Evolutionary conservation across 768 basidiomycete genomes (phyloP), one percentile per base, ranked within the genome.

Genomic region (Postia placenta): DNA sequence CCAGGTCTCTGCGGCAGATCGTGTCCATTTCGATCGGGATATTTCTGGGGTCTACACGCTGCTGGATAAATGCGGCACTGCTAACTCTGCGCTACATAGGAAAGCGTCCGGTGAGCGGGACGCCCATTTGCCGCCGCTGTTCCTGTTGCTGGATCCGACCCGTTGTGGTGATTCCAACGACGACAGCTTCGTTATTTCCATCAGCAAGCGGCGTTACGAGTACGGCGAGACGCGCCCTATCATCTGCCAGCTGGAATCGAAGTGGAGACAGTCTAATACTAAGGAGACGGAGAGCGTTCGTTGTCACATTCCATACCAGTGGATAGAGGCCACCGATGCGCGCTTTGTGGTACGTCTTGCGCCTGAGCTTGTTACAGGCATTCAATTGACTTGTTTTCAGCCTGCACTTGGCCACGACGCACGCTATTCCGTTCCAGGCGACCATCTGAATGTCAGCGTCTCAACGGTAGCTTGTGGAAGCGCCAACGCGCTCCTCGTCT

Each of bases 171-270:
- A 83, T 47, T 74, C 83, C 27, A 74, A 75, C 2, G 79, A 90
- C 26, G 94, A 97, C 59, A 72, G 74, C 3, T 96, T 91, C 61
- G 85, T 90, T 14, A 92, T 97, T 62, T 87, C 92, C 0, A 85
- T 78, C 38, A 83, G 76, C 58, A 90, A 75, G 42, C 74, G 86
- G 42, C 76, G 92, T 44, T 78, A 86, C 38, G 89, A 92, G 58
- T 93, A 81, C 59, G 85, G 86, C 45, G 88, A 90, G 60, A 78
- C 79, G 46, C 76, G 94, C 6, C 85, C 90, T 0, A 74, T 92
- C 48, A 67, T 93, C 39, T 85, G 84, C 60, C 78, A 76, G 51
- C 71, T 97, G 9, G 80, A 84, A 53, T 63, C 85, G 1, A 75
- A 74, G 37, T 96, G 93, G 92, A 75, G 91, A 50, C 92, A 88